A percentile compares a stretch with the other conserved stretches of the same genome.
Conservation (phyloP, 106 monocot genomes). For the Dendrobium catenatum region DNA sequence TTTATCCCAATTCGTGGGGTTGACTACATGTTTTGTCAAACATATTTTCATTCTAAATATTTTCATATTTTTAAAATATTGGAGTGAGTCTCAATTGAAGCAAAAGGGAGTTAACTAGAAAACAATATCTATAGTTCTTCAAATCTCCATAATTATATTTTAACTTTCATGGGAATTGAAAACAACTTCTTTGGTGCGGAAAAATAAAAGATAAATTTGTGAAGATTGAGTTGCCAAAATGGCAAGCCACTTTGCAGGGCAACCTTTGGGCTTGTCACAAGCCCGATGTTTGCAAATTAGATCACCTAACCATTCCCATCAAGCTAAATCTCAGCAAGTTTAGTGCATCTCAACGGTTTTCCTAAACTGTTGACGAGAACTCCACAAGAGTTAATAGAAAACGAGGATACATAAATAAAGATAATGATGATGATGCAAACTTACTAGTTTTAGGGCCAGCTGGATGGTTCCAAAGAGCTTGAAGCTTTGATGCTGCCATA, state of each 20-base stretch:
- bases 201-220: not conserved
- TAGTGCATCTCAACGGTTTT: not conserved
- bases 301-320: not conserved
- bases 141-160: not conserved
- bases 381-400: not conserved
- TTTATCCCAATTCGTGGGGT: not conserved
- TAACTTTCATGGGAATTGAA: not conserved
- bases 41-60: not conserved
- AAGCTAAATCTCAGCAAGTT: not conserved
- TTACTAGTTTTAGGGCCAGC: constrained; percentile 63
- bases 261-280: not conserved
- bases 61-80: not conserved
- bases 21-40: not conserved
- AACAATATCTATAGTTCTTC: not conserved
- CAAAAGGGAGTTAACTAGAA: not conserved
- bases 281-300: not conserved
- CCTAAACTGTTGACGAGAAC: not conserved
- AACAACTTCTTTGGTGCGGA: not conserved
- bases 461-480: constrained; percentile 80
- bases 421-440: not conserved
- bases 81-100: not conserved
- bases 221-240: not conserved
- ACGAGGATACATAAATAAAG: not conserved
- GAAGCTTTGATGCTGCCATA: constrained; percentile 74
- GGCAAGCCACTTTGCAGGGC: not conserved